Base-by-base conservation (phyloP, 1,284 basidiomycete species). In the Melampsora americana region DNA sequence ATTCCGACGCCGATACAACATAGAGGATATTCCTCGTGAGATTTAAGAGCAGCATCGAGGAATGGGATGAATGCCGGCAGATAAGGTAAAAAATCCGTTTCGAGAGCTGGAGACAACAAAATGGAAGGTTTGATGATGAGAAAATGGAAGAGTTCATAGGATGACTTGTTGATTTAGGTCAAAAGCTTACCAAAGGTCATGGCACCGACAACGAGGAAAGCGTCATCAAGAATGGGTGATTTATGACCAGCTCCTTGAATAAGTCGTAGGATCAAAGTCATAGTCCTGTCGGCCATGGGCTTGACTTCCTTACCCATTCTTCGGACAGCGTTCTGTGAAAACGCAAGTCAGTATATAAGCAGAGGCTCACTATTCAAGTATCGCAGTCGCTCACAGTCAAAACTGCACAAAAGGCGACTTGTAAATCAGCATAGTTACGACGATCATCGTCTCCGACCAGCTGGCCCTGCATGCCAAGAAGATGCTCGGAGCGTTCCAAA, bases 361-460 rank as follows among this genome's bases (percentile, higher is more conserved):
- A 16, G 46, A 79, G 28, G 48, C 32, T 5, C 23, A 26, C 18
- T 20, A 69, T 1, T 20, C 32, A 56, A n/a, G 1, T 20, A 39
- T 14, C 18, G 4, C 6, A 26, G 42, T 42, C 20, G 85, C 90
- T 82, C 81, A 92, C 92, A 71, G 92, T 91, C 76, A 93, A 86
- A 65, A 96, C 91, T 78, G 90, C 90, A 84, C 94, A 97, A 81
- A 98, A 88, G 84, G 95, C 96, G 84, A 92, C 91, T 84, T 98
- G 95, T 59, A 99, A 86, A 83, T 99, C 95, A 82, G 95, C 95
- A 93, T 95, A 98, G 86, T 98, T 99, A 84, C 95, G 95, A 79
- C 93, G 89, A 83, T 99, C 95, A 84, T 99, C 95, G 60, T 90
- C 87, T 69, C 95, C 96, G 62, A 99, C 86, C 69, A 99, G 91